Percentiles rank a stretch among this genome's conserved stretches.
phyloP scores from a whole-genome alignment of 2,329 filamentous ascomycete genomes.

The Colletotrichum sp. region DNA sequence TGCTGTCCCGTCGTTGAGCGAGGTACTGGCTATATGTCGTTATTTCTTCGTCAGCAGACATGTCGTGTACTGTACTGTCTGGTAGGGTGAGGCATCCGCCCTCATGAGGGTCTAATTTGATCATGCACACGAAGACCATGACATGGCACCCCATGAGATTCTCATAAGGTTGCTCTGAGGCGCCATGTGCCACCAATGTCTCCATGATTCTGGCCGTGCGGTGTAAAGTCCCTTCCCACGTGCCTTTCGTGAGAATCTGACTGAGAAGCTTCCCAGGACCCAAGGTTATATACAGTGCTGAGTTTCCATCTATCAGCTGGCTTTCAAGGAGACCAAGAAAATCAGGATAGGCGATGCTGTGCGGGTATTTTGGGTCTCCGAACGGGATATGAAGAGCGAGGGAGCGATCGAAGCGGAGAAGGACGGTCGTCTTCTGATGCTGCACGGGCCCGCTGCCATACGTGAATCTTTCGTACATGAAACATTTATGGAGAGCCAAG shows the following conservation, averaged over 20 bases:
- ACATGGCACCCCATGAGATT: background rate
- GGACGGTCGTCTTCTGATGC: background rate
- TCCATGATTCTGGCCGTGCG: background rate
- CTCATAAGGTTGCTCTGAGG: background rate
- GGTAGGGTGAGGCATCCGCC: background rate
- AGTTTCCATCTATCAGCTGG: background rate
- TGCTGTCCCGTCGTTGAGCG: background rate
- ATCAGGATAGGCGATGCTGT: background rate
- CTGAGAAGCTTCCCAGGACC: background rate
- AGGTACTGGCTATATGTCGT: background rate
- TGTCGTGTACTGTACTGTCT: background rate
- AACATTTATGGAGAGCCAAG: background rate
- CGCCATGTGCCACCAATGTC: background rate
- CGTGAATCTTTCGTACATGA: background rate
- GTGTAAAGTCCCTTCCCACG: background rate
- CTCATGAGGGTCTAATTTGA: background rate
- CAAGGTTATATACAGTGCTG: background rate
- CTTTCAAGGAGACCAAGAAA: background rate
- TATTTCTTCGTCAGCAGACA: background rate
- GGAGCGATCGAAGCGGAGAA: background rate
- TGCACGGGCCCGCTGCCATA: fast-evolving
- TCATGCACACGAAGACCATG: background rate
- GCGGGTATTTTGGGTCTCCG: background rate
- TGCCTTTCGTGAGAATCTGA: background rate
- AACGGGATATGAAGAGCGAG: background rate